Conservation (phyloP, 176 grass and related monocot species). For the Triticum urartu region DNA sequence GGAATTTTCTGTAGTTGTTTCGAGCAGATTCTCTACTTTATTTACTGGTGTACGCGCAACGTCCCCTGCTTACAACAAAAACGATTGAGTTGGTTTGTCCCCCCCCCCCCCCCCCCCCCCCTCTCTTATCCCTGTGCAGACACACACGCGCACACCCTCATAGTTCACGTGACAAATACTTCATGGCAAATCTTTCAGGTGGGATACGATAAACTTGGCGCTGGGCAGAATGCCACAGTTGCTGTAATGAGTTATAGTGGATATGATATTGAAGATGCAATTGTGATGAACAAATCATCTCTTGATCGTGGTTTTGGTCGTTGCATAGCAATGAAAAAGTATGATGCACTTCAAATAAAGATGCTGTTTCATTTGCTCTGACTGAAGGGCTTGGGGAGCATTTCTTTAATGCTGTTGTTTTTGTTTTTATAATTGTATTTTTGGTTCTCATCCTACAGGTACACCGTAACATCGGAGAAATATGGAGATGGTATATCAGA, state of each 20-base stretch:
- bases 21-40: slow-evolving; percentile 91
- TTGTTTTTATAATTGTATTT: slow-evolving; percentile 8
- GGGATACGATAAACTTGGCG: slow-evolving; percentile 89
- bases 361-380: slow-evolving; percentile 23
- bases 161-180: not conserved
- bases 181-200: slow-evolving; percentile 50
- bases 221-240: slow-evolving; percentile 95
- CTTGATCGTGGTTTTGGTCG: slow-evolving; percentile 97
- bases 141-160: not conserved
- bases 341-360: slow-evolving; percentile 2
- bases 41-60: slow-evolving; percentile 85
- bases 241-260: slow-evolving; percentile 98
- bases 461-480: slow-evolving; percentile 63
- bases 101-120: slow-evolving; percentile 13
- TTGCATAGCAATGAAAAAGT: slow-evolving; percentile 99
- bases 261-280: slow-evolving; percentile 99
- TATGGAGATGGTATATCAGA: slow-evolving; percentile 53
- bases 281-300: slow-evolving; percentile 99
- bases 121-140: not conserved
- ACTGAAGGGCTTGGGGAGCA: slow-evolving; percentile 12
- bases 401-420: not conserved
- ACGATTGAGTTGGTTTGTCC: slow-evolving; percentile 87
- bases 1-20: slow-evolving; percentile 52
- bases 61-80: slow-evolving; percentile 93
- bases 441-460: slow-evolving; percentile 48